Evolutionary conservation across 2,329 filamentous ascomycete species (phyloP).

Genomic region (Aspergillus sergii): DNA sequence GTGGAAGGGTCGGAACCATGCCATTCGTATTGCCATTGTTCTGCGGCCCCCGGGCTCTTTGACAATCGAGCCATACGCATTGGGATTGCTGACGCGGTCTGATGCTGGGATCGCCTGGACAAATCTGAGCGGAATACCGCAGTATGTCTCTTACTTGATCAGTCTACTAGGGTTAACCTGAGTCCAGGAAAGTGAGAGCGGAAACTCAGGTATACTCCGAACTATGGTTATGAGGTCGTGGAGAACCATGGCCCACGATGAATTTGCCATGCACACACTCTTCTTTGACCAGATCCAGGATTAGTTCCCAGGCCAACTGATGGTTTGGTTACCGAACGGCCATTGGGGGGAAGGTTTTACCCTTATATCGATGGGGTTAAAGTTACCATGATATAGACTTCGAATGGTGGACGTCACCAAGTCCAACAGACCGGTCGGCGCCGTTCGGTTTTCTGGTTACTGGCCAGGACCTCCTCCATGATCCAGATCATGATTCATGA

Average conservation of each 20-base stretch:
- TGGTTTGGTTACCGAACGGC: neutral
- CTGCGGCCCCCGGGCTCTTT: neutral
- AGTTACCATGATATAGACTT: constrained; percentile 5
- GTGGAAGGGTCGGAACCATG: constrained; percentile 6
- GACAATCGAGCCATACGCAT: constrained; percentile 3
- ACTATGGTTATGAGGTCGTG: neutral
- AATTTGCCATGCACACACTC: constrained; percentile 6
- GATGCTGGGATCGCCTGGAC: neutral
- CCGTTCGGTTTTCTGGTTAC: neutral
- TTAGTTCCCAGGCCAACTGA: neutral
- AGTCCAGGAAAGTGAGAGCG: neutral
- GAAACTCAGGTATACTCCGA: constrained; percentile 2
- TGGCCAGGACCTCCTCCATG: neutral
- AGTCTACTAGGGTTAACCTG: neutral
- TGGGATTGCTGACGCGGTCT: constrained; percentile 4
- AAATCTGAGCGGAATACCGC: neutral
- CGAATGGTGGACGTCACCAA: constrained; percentile 25
- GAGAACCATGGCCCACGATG: constrained; percentile 2
- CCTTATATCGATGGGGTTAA: neutral
- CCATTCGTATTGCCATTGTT: constrained; percentile 10
- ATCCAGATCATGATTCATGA: constrained; percentile 9
- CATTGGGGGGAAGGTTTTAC: neutral
- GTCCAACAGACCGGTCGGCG: neutral
- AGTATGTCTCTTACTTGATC: neutral
- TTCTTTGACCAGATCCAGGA: neutral